Evolutionary conservation across 306 rosid species (phyloP), one percentile per base, ranked within the genome.

Genomic region (Pachyrhizus erosus): DNA sequence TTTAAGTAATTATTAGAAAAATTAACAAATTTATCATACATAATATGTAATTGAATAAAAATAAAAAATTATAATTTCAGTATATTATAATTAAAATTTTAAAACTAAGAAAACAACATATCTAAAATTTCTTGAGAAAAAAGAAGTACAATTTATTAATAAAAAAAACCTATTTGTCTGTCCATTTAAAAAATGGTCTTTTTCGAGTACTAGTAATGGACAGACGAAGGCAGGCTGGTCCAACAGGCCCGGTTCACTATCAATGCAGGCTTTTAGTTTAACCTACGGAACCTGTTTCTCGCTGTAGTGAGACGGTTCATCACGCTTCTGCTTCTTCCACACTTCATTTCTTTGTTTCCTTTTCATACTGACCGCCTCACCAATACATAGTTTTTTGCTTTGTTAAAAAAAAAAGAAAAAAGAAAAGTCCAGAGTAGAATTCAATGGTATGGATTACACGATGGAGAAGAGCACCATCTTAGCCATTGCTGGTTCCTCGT

Each of bases 381-480:
- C 70, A 62, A 29, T 13, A 27, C 18, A 58, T 58, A 58, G n/a
- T 58, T 5, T 43, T 43, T 13, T 23, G 0, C 23, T 26, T 23
- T 18, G 9, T 5, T 23, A 4, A 62, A 62, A 11, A 20, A 0
- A 20, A 21, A 40, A 33, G 11, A 8, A 14, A 2, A 0, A 69
- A 46, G n/a, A 21, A 69, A 46, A 54, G 71, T 33, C 20, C 34
- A 65, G 71, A 42, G 46, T 65, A 65, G 46, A 65, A 34, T n/a
- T 65, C 46, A 33, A 33, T 65, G 23, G 42, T 64, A 64, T 64
- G 70, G 70, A 33, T 65, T 45, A 65, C 21, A 65, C 9, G 55
- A 78, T 23, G 76, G 37, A 62, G 73, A 66, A 64, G 81, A 66
- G 75, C 82, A 33, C 69, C 54, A 66, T 68, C 82, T 21, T 60